Evolutionary conservation across 108 stramenopile species (phyloP), one percentile per base, ranked within the genome.

Genomic region (Skeletonema costatum): DNA sequence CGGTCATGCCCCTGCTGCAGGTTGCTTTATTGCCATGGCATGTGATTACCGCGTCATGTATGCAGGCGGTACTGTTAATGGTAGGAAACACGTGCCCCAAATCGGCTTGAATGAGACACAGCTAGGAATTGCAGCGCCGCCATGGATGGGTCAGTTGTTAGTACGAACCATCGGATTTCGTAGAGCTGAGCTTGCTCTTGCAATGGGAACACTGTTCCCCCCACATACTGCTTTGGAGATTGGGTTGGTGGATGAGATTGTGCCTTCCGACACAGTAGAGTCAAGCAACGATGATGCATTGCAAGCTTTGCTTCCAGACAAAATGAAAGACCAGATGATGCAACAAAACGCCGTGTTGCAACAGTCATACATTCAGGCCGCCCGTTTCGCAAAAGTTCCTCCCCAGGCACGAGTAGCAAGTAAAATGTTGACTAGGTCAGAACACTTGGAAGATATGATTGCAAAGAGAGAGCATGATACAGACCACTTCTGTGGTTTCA

Each of bases 51-150:
- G 96, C 0, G 70, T 95, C 36, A 89, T 97, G 87, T 71, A 76
- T 60, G 48, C 64, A 21, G 83, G 82, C 7, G 70, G 63, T 68
- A 19, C 29, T 32, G 5, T 42, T 68, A 25, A 62, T 64, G 31
- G 53, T 38, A 59, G 44, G 33, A 60, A 50, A 31, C 32, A 85
- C 9, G 60, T 68, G 7, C 70, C 77, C 9, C 77, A 73, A 2
- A 93, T 97, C 76, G 96, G 96, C 11, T 77, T 94, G 60, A 97
- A 97, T 63, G 96, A 97, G 75, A 86, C 90, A 7, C 65, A 80
- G 41, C 70, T 96, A 53, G 96, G 96, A 16, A 94, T 97, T 51
- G 87, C 86, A 4, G 91, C 91, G 7, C 92, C 94, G 14, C 68
- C 68, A 17, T 71, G 77, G 77, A 78, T 78, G 76, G 81, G 81